Percentiles rank a stretch among this genome's conserved stretches.
phyloP scores from a whole-genome alignment of 345 rosid species.

The Sapria himalayana region DNA sequence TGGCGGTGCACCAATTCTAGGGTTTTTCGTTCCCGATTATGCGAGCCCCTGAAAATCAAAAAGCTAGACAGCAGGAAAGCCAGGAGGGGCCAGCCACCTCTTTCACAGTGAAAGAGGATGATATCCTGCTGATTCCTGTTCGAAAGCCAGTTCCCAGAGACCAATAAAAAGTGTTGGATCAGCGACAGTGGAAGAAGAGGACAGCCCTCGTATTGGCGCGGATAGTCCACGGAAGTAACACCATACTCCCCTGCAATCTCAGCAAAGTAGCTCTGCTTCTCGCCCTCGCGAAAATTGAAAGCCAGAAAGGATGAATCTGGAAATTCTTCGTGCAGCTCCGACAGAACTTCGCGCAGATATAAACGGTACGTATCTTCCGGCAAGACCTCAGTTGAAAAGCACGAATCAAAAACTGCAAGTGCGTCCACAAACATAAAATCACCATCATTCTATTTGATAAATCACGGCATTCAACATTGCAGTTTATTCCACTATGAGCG shows the following conservation, averaged over 20 bases:
- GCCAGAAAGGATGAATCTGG: conserved; percentile 69
- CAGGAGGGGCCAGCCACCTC: conserved; percentile 96
- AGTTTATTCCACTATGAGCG: too few species aligned
- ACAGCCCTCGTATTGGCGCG: conserved; percentile 87
- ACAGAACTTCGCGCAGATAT: conserved; percentile 51
- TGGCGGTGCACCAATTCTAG: conserved; percentile 85
- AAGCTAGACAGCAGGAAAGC: conserved; percentile 71
- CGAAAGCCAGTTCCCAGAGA: conserved; percentile 76
- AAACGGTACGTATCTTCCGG: conserved; percentile 43
- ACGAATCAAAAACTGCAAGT: conserved; percentile 77
- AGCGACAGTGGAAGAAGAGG: conserved; percentile 71
- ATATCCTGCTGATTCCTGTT: conserved; percentile 54
- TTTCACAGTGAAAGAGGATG: conserved; percentile 72
- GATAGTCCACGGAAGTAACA: conserved; percentile 76
- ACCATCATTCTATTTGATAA: too few species aligned
- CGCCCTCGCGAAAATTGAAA: conserved; percentile 80
- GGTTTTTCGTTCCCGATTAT: conserved; percentile 61
- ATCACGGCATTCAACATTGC: too few species aligned
- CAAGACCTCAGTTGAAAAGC: conserved; percentile 79
- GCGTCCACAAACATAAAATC: conserved; percentile 3
- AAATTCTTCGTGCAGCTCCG: conserved; percentile 65
- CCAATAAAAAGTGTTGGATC: conserved; percentile 79
- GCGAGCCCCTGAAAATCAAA: conserved; percentile 61
- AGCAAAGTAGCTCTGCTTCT: conserved; percentile 49
- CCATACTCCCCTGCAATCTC: conserved; percentile 54